Evolutionary conservation across 1,139 yeast genomes (phyloP), one percentile per base, ranked within the genome.

Genomic region (Suhomyces maxii): DNA sequence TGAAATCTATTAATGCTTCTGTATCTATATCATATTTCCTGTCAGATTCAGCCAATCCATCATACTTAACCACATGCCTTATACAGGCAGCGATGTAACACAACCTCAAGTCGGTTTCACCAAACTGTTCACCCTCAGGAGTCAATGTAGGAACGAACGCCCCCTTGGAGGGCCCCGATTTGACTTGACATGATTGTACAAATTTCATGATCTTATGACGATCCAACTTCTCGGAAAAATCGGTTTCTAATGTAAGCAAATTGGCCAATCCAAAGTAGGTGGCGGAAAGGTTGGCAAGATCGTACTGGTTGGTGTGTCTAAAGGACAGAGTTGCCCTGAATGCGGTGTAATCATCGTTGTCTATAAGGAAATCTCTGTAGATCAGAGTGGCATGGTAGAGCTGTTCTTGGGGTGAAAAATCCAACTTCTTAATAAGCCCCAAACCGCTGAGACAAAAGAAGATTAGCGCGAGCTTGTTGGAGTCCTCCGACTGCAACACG

Each of bases 31-130:
- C 84, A 36, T 61, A 45, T 2, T 52, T 48, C 12, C 63, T 44
- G 8, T 55, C 52, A 2, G 58, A 59, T 2, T 43, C 58, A 36
- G 56, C 64, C 47, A 52, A 64, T 39, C 60, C 55, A 45, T 73
- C 71, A 48, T 69, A 68, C 36, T 75, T 78, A 26, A 89, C 60
- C 44, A 89, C 63, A 49, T 72, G 69, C 26, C 88, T 64, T 7
- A 89, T 81, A 1, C 86, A 76, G 3, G 79, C 67, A 0, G 96
- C 97, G 53, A 90, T 76, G 70, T 88, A 89, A 47, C 89, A 80
- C 52, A 82, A 82, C 47, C 98, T 69, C 45, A 88, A 63, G 63
- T 90, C 98, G 12, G 73, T 70, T 42, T 86, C 91, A 12, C 89
- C 95, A 57, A 68, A 76, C 26, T 44, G 52, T 8, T 36, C 40